Evolutionary conservation across 2,329 filamentous ascomycete genomes (phyloP).

Genomic region (Sporothrix phasma): DNA sequence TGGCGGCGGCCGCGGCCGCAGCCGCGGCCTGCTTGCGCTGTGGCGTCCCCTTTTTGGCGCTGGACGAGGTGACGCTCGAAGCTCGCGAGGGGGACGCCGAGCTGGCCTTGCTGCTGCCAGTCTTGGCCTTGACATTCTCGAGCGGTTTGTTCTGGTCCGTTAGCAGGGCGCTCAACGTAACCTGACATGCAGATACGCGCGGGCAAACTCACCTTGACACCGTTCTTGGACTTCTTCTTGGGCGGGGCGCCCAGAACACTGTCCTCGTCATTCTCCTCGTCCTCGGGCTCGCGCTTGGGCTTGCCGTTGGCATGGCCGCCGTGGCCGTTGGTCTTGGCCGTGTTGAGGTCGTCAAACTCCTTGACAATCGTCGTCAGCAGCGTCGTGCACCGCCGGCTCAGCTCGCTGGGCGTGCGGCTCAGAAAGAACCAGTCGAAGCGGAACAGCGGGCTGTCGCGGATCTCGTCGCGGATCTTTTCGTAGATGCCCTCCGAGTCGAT

Average conservation of each 20-base stretch:
- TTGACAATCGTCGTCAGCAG: constrained; percentile 88
- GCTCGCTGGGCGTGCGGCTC: constrained; percentile 83
- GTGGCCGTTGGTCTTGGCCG: constrained; percentile 38
- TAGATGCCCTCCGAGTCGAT: constrained; percentile 85
- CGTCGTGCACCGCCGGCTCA: constrained; percentile 86
- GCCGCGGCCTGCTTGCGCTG: constrained; percentile 35
- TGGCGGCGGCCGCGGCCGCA: not conserved
- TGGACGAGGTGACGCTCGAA: constrained; percentile 74
- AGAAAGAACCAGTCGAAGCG: constrained; percentile 99
- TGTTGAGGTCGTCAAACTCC: constrained; percentile 70
- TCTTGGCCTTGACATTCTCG: constrained; percentile 66
- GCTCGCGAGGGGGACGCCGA: constrained; percentile 74
- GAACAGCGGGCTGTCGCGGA: constrained; percentile 88
- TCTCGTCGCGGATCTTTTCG: constrained; percentile 93
- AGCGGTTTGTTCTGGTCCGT: constrained; percentile 73
- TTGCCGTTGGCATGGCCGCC: constrained; percentile 49
- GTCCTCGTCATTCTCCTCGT: constrained; percentile 77
- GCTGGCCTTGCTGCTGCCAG: constrained; percentile 52
- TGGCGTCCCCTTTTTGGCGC: constrained; percentile 32
- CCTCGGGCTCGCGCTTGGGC: constrained; percentile 64
- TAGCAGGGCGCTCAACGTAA: too few relatives aligned
- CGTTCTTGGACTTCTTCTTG: constrained; percentile 90
- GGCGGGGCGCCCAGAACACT: constrained; percentile 72
- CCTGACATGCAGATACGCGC: not conserved
- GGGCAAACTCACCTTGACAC: constrained; percentile 59